phyloP scores from a whole-genome alignment of 805 yeast species.

The Myxozyma sirexii region DNA sequence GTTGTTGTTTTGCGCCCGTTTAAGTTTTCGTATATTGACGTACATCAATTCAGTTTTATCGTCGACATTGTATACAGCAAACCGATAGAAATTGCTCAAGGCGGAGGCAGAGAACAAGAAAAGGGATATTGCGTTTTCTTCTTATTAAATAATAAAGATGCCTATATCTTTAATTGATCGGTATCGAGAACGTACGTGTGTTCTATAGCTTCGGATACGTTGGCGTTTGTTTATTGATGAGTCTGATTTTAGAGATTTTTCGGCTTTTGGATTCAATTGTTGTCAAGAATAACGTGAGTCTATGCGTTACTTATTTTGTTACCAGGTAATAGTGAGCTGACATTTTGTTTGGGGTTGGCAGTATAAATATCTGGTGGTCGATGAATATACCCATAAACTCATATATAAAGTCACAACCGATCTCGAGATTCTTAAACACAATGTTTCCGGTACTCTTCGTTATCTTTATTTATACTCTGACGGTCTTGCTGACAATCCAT shows the following conservation, averaged over 20 bases:
- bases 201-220: neutral
- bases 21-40: too few relatives aligned
- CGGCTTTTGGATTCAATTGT: constrained; percentile 27
- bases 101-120: too few relatives aligned
- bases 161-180: constrained; percentile 22
- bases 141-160: too few relatives aligned
- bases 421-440: constrained; percentile 21
- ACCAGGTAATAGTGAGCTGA: too few relatives aligned
- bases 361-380: constrained; percentile 57
- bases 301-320: neutral
- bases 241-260: constrained; percentile 11
- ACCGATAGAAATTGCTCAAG: too few relatives aligned
- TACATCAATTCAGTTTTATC: too few relatives aligned
- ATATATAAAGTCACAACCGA: constrained; percentile 44
- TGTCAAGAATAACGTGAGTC: constrained; percentile 18
- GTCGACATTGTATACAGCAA: too few relatives aligned
- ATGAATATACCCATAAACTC: constrained; percentile 54
- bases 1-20: too few relatives aligned
- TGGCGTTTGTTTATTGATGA: neutral
- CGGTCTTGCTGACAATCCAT: neutral
- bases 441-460: constrained; percentile 25
- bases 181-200: constrained; percentile 27
- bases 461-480: neutral
- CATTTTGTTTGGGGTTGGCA: too few relatives aligned
- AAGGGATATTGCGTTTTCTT: too few relatives aligned